Base-by-base conservation (phyloP, 805 yeast species). In the Candida boleticola region DNA sequence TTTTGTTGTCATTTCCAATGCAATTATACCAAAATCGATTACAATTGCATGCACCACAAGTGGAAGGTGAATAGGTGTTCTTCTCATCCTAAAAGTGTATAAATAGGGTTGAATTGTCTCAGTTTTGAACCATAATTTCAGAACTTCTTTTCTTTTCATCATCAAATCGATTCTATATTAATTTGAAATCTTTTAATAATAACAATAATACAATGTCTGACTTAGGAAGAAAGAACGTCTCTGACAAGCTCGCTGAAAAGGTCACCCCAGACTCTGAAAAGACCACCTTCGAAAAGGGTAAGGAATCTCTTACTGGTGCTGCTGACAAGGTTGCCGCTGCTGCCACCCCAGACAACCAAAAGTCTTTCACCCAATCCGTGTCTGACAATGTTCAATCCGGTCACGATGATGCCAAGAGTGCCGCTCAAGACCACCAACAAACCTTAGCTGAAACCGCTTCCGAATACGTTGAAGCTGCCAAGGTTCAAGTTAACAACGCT, bases 181-280 rank as follows among this genome's bases (percentile, higher is more conserved):
- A n/a, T n/a, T n/a, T n/a, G n/a, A n/a, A n/a, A n/a, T n/a, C n/a
- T n/a, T n/a, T n/a, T n/a, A n/a, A n/a, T n/a, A n/a, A n/a, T n/a
- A n/a, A n/a, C n/a, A n/a, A n/a, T n/a, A 40, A n/a, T 19, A 42
- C 18, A 32, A 65, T 65, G 71, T 60, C 71, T 50, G 71, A 72
- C 64, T 59, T 75, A 47, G 87, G 85, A 57, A 85, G 96, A 83
- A 88, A 89, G 72, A 69, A 77, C 61, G 75, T 88, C 60, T 53
- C 81, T 50, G 84, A 83, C 62, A 85, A 87, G 68, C 68, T 77
- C 53, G 44, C 75, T 41, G 95, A 88, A 73, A 57, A 76, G 33
- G 46, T 83, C 33, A 84, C 77, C 51, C 95, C 95, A 51, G 83
- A 88, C 49, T 65, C 77, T 44, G 76, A 83, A 64, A 89, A 89